Percentiles rank a stretch among this genome's conserved stretches.
These are phyloP conservation scores for Royoungia palumana DNA, from an alignment of 768 basidiomycete genomes.

Conservation along the genomic window DNA sequence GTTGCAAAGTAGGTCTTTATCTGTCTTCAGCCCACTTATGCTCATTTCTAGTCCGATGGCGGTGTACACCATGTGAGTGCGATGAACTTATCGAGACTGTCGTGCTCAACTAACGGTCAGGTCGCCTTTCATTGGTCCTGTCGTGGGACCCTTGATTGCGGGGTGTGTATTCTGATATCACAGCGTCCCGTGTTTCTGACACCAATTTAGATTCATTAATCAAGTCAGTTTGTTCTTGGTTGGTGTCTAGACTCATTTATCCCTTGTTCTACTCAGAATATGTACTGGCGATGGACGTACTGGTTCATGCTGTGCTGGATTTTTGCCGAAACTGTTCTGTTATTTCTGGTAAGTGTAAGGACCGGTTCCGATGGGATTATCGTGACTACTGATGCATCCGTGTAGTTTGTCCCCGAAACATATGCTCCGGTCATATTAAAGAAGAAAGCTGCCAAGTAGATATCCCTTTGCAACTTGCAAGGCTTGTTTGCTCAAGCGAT, in stretches of 20 bases:
- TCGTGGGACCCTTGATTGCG: constrained; percentile 52
- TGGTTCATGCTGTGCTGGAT: constrained; percentile 69
- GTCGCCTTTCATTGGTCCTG: constrained; percentile 55
- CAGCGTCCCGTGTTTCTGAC: neutral
- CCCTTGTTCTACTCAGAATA: constrained; percentile 35
- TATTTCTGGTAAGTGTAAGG: constrained; percentile 45
- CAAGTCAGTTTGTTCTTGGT: constrained; percentile 38
- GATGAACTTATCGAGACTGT: neutral
- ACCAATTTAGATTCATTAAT: constrained; percentile 57
- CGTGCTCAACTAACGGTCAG: constrained; percentile 11
- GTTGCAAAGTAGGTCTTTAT: constrained; percentile 53
- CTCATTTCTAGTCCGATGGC: constrained; percentile 49
- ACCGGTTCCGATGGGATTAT: neutral
- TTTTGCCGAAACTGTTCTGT: constrained; percentile 46
- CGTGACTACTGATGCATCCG: neutral
- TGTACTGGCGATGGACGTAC: constrained; percentile 77
- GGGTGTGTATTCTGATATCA: constrained; percentile 42
- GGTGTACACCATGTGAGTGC: constrained; percentile 42
- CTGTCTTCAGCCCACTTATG: neutral
- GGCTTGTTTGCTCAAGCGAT: constrained; percentile 1
- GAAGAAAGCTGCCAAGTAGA: constrained; percentile 54
- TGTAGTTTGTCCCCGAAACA: constrained; percentile 69
- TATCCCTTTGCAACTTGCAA: neutral
- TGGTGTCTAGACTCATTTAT: constrained; percentile 1
- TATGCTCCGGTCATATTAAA: constrained; percentile 60